Base-by-base conservation (phyloP, 129 eudicot genomes). In the Pittosporum tobira region DNA sequence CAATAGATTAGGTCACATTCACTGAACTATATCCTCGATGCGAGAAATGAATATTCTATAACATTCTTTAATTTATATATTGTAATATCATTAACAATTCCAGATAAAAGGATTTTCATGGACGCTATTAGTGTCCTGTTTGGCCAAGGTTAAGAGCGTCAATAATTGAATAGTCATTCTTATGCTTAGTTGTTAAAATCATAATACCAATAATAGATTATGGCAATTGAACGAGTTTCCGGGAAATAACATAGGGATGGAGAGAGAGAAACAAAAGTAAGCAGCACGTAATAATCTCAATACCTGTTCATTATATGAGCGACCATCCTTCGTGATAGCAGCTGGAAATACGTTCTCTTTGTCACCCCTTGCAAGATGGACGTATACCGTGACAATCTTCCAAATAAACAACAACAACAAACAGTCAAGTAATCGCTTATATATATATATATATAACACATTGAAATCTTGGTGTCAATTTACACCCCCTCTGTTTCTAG, bases 261-360 rank as follows among this genome's bases (percentile, higher is more conserved):
- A 3, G 34, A n/a, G 25, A 14, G 43, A 2, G 25, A 18, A 9
- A 8, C 18, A 15, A 1, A 8, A 8, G 15, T 22, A 27, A 52
- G 59, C 0, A 27, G 55, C 15, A 57, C 16, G 15, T 18, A 11
- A 16, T 61, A 9, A 30, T 5, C 14, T 48, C 15, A 40, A 9
- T 66, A 91, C 98, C 95, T 86, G 94, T 49, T 91, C 98, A 31
- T 83, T 91, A 64, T 86, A 91, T 45, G 98, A 91, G 59, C 98
- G 87, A 29, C 98, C 98, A 74, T 91, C 98, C 76, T 64, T 91
- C 51, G 81, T 83, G 65, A 91, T 86, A 57, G 98, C 94, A 63
- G 84, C 73, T 29, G 98, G 90, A 47, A 91, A 91, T 55, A 86
- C 77, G 38, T 78, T 83, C 27, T 81, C 85, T 64, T 71, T 75